Evolutionary conservation across 2,329 filamentous ascomycete species (phyloP), one percentile per base, ranked within the genome.

Genomic region (Pestalotiopsis sp.): DNA sequence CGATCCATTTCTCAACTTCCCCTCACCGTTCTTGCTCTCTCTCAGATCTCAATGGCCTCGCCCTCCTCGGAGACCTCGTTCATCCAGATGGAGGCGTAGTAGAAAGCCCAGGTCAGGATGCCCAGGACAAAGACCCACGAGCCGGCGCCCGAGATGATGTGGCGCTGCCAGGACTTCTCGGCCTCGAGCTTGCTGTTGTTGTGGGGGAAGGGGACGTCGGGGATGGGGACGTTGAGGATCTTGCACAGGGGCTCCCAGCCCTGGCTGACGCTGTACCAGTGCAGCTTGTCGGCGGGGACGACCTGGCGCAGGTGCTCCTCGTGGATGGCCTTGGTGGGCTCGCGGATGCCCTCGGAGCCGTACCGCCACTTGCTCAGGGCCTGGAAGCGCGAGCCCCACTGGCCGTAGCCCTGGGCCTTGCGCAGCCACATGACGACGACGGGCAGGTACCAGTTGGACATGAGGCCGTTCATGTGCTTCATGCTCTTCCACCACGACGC

Each of bases 401-500:
- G 14, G n/a, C 75, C 75, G 68, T 78, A 78, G 22, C 73, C 68
- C 59, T 77, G 74, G 14, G 76, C 73, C 67, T 77, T 78, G 56
- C 72, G 73, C 39, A 80, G 70, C 70, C 74, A 78, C 56, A 79
- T 69, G 40, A 79, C 75, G 22, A 78, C 68, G 24, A 78, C 66
- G 9, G 76, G 75, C 55, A 79, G 72, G 67, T 78, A 76, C 73
- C 75, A 79, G 40, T 74, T 78, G 48, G 73, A 71, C 72, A 78
- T 76, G 67, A 78, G 74, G 66, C 69, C 73, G 69, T 77, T 78
- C 62, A 78, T 64, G 66, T 75, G 69, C 62, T 70, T 71, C 77
- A 78, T 78, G 68, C 74, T 80, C 68, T 72, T 74, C 78, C 78
- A 80, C 80, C 80, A 82, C 3, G 76, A 76, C 44, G 72, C 72